Percentiles rank a stretch among this genome's conserved stretches.
Conservation (phyloP, 2,329 filamentous ascomycete genomes). For the Xylaria sp. region DNA sequence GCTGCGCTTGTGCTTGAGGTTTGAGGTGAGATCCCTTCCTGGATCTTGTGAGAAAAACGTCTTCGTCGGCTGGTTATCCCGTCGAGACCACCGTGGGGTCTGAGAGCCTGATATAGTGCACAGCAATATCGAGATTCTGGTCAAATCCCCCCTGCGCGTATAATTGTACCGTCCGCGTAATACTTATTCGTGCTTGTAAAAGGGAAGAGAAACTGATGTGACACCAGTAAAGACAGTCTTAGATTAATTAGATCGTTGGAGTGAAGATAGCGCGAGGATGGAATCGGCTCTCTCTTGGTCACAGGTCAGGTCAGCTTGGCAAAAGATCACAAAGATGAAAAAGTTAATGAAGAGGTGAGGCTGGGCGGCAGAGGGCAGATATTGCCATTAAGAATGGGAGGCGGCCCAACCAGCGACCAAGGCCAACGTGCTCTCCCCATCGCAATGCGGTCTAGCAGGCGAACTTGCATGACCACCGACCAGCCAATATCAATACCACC, state of each 20-base stretch:
- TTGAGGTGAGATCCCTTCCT: slow-evolving; percentile 5
- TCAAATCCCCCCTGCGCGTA: not conserved
- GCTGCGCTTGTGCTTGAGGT: not conserved
- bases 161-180: not conserved
- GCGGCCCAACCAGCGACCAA: slow-evolving; percentile 29
- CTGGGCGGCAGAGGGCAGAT: slow-evolving; percentile 34
- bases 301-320: slow-evolving; percentile 15
- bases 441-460: slow-evolving; percentile 27
- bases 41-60: slow-evolving; percentile 3
- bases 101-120: not conserved
- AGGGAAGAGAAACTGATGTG: not conserved
- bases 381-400: slow-evolving; percentile 35
- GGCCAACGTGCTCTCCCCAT: slow-evolving; percentile 26
- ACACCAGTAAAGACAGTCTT: slow-evolving; percentile 12
- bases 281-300: slow-evolving; percentile 7
- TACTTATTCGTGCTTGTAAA: not conserved
- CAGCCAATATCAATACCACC: slow-evolving; percentile 41
- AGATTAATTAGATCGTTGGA: not conserved
- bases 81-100: slow-evolving; percentile 7
- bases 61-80: not conserved
- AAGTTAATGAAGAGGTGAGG: slow-evolving; percentile 29
- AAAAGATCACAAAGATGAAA: slow-evolving; percentile 16
- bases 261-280: slow-evolving; percentile 1
- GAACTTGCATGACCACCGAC: slow-evolving; percentile 40
- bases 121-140: not conserved